Evolutionary conservation across 208 protist genomes (phyloP), one percentile per base, ranked within the genome.

Genomic region (Vickermania ingenoplastis): DNA sequence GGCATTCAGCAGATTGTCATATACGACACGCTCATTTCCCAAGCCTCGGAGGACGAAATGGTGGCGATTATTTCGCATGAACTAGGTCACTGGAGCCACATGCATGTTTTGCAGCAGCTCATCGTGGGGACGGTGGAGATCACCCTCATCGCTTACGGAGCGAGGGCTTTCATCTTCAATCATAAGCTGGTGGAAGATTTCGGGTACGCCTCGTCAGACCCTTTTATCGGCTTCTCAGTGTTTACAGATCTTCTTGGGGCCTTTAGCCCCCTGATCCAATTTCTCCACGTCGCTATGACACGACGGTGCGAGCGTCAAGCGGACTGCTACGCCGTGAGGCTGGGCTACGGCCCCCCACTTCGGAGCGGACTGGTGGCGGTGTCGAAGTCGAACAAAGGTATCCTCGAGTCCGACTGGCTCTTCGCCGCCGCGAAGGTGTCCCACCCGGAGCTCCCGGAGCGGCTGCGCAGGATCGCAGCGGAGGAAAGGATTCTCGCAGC

Each of bases 1-100:
- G 75, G 70, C 11, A 91, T 89, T 71, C 91, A 92, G 71, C 70
- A 77, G 51, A 90, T 97, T 67, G 92, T 97, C 14, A 59, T 97
- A 14, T 97, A 89, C 61, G 92, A 97, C 66, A 95, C 89, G 3
- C 54, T 97, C 17, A 58, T 95, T 17, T 66, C 88, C 51, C 79
- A 91, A 27, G 56, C 83, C 57, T 66, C 73, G 27, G 67, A 69
- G 13, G 67, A 83, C 48, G 81, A 94, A 7, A 52, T 97, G 2
- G 21, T 89, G 1, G 80, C 86, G 0, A 77, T 95, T 1, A 68
- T 97, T 2, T 81, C 74, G 31, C 92, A 97, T 71, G 92, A 97
- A 69, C 63, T 97, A 2, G 89, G 89, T 21, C 92, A 97, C 70
- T 95, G 89, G 87, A 73, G 89, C 31, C 66, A 83, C 61, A 65